These are phyloP conservation scores for Crucibulum laeve DNA, from an alignment of 768 basidiomycete species.

Conservation along the genomic window DNA sequence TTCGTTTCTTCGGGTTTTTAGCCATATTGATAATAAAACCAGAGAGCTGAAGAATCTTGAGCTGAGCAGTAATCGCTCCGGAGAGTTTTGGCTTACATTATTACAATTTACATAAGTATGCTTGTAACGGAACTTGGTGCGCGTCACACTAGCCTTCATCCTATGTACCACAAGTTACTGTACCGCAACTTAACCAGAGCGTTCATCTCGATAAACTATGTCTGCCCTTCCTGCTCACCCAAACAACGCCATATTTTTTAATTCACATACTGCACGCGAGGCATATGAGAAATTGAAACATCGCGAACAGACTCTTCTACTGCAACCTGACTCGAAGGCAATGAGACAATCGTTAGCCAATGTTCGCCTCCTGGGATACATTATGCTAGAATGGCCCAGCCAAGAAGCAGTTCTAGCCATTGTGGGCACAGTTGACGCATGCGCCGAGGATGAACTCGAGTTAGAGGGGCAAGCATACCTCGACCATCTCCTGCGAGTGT, in stretches of 20 bases:
- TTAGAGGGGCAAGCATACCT: neutral
- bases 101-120: too few relatives aligned
- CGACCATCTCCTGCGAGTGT: neutral
- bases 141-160: too few relatives aligned
- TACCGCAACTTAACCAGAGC: too few relatives aligned
- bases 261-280: neutral
- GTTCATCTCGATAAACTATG: neutral
- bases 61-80: too few relatives aligned
- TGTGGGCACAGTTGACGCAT: neutral
- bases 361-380: neutral
- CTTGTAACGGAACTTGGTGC: too few relatives aligned
- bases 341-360: neutral
- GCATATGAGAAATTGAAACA: neutral
- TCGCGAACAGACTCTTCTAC: neutral
- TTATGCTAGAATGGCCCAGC: neutral
- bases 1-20: conserved; percentile 19
- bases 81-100: too few relatives aligned
- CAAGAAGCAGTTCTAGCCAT: neutral
- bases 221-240: neutral
- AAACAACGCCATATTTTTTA: neutral
- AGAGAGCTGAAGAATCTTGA: too few relatives aligned
- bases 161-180: too few relatives aligned
- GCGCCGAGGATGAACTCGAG: neutral
- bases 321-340: neutral
- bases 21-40: conserved; percentile 12